Base-by-base conservation (phyloP, 805 yeast species). In the Kodamaea leandrae region DNA sequence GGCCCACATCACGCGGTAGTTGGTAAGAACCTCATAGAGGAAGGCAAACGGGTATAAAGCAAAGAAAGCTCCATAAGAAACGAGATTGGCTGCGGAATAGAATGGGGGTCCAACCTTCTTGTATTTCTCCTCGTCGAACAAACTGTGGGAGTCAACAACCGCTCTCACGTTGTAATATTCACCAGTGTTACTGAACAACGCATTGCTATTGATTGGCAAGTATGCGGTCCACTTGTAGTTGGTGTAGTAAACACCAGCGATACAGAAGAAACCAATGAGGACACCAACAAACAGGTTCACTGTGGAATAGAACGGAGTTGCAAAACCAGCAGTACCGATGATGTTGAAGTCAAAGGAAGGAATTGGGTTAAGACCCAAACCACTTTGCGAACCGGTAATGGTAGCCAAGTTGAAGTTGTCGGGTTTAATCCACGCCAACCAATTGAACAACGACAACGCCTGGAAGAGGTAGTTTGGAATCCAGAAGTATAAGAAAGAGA, bases 341-440 rank as follows among this genome's bases (percentile, higher is more conserved):
- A 57, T 34, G 41, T 58, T 58, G 60, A 60, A 60, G 40, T 61
- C 65, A 36, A 58, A 60, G 3, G 58, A 41, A 12, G 62, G 49
- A 35, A 61, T 53, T 13, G 67, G 66, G 40, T 61, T 62, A 6
- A 62, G 24, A 6, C 65, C 65, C 33, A 62, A 46, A 1, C 67
- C 66, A 18, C 35, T 35, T 6, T 41, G 39, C 2, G 49, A 42
- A 3, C 66, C 66, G 14, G 63, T 58, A 34, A 61, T 48, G 4
- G 42, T 49, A 1, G 57, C 57, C 37, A 61, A 46, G 6, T 51
- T 52, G 17, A 43, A 35, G 36, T 61, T 60, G 21, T 50, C 45
- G 9, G 63, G 64, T 4, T 48, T 42, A 14, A 60, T 61, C 66
- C 66, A 61, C 0, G 58, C 54, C 48, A 60, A 49, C 64, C 64